Conservation (phyloP, 257 asterid genomes). For the Solanum chilense region DNA sequence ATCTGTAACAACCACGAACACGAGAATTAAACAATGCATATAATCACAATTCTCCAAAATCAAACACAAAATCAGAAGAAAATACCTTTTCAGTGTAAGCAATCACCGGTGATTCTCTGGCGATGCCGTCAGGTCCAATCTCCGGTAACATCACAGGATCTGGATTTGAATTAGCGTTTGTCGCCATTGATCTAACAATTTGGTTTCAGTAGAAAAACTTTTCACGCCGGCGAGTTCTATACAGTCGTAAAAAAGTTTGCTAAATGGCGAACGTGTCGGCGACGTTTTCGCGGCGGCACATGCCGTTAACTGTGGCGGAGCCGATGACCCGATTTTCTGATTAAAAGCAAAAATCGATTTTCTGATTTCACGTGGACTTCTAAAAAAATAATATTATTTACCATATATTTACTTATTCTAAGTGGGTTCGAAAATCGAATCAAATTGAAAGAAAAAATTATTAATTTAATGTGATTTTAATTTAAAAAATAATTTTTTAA, state of each 20-base stretch:
- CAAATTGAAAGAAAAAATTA: too few species aligned
- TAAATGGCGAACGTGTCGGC: background rate
- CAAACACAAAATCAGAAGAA: background rate
- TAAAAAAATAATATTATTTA: background rate
- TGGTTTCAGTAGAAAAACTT: background rate
- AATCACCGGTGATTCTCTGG: conserved; percentile 68
- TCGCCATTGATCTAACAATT: conserved; percentile 25
- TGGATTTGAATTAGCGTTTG: conserved; percentile 14
- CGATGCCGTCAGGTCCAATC: conserved; percentile 94
- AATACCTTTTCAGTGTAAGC: conserved; percentile 85
- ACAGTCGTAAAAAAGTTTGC: background rate
- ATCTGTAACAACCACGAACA: conserved; percentile 26
- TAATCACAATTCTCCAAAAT: background rate
- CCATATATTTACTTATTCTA: background rate
- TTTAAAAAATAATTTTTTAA: too few species aligned
- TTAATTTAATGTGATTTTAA: too few species aligned
- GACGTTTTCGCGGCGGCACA: background rate
- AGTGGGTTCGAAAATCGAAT: too few species aligned
- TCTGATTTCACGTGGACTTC: background rate
- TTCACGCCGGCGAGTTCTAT: background rate
- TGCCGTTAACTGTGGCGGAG: background rate
- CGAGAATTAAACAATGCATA: conserved; percentile 1
- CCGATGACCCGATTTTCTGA: background rate
- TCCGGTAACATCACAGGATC: conserved; percentile 34
- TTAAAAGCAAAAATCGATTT: background rate